Percentiles rank a stretch among this genome's conserved stretches.
Conservation (phyloP, 371 early-diverging fungal genomes). For the Rhizopus delemar region DNA sequence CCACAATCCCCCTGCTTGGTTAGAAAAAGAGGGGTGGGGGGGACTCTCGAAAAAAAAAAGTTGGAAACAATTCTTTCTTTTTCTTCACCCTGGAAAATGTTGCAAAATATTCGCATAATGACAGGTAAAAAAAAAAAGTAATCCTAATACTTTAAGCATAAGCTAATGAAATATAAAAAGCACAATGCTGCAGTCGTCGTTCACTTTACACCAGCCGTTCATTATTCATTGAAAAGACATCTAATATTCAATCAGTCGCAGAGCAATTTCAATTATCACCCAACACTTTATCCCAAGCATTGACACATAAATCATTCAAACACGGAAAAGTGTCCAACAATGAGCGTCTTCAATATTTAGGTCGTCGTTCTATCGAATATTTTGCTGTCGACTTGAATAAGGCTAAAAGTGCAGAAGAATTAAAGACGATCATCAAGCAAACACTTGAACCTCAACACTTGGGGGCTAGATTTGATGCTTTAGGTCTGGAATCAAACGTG, state of each 20-base stretch:
- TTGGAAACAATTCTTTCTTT: background rate
- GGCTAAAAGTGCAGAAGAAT: slow-evolving; percentile 15
- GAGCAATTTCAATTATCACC: slow-evolving; percentile 24
- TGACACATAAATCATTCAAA: slow-evolving; percentile 74
- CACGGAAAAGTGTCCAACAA: slow-evolving; percentile 63
- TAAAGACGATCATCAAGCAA: slow-evolving; percentile 14
- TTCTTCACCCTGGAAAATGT: background rate
- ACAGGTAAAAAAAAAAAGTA: slow-evolving; percentile 9
- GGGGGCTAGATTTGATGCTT: slow-evolving; percentile 31
- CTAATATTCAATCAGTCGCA: slow-evolving; percentile 22
- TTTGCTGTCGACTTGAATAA: slow-evolving; percentile 30
- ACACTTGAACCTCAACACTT: slow-evolving; percentile 15
- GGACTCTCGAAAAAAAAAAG: background rate
- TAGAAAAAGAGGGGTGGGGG: background rate
- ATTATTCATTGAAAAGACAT: slow-evolving; percentile 16
- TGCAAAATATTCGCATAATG: slow-evolving; percentile 3
- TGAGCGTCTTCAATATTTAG: slow-evolving; percentile 65
- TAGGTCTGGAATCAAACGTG: slow-evolving; percentile 34
- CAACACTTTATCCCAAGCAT: slow-evolving; percentile 44
- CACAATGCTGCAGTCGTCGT: slow-evolving; percentile 13
- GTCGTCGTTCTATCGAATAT: slow-evolving; percentile 47
- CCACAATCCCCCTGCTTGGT: slow-evolving; percentile 2
- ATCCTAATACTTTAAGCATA: background rate
- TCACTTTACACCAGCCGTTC: slow-evolving; percentile 18
- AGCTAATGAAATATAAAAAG: background rate